A percentile compares a stretch with the other conserved stretches of the same genome.
Evolutionary conservation across 2,329 filamentous ascomycete genomes (phyloP).

Genomic region (Arthrobotrys sinensis): DNA sequence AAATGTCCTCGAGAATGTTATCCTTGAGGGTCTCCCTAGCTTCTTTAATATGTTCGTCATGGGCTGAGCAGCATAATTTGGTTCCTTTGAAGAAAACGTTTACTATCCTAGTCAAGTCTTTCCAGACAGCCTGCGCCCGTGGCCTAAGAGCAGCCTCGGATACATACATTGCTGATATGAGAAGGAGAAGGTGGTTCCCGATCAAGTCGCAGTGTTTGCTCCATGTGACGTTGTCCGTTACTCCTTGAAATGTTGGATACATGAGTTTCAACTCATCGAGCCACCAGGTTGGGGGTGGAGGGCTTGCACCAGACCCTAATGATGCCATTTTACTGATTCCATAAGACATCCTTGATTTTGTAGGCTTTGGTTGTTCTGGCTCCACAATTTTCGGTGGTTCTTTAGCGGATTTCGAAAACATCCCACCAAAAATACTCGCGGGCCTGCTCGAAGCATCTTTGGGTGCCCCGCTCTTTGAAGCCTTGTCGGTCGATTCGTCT

Average conservation of each 20-base stretch:
- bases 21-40: constrained; percentile 43
- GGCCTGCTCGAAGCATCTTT: constrained; percentile 44
- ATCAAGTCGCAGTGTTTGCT: constrained; percentile 53
- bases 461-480: constrained; percentile 10
- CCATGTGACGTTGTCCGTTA: constrained; percentile 30
- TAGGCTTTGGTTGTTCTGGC: constrained; percentile 46
- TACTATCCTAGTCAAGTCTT: constrained; percentile 45
- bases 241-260: constrained; percentile 56
- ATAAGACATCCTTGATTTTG: constrained; percentile 53
- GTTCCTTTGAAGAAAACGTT: constrained; percentile 56
- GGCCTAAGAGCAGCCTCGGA: constrained; percentile 45
- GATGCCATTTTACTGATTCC: constrained; percentile 52
- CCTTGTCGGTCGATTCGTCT: constrained; percentile 31
- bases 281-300: constrained; percentile 51
- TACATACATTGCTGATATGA: constrained; percentile 51
- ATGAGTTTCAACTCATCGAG: constrained; percentile 57
- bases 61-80: constrained; percentile 45
- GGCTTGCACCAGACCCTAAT: constrained; percentile 11
- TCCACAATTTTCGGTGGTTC: constrained; percentile 39
- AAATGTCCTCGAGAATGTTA: constrained; percentile 53
- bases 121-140: constrained; percentile 47
- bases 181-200: constrained; percentile 53
- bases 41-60: constrained; percentile 39
- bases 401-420: constrained; percentile 54
- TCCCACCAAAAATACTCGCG: constrained; percentile 48